Evolutionary conservation across 169 alveolate species (phyloP).

Genomic region (Babesia divergens): DNA sequence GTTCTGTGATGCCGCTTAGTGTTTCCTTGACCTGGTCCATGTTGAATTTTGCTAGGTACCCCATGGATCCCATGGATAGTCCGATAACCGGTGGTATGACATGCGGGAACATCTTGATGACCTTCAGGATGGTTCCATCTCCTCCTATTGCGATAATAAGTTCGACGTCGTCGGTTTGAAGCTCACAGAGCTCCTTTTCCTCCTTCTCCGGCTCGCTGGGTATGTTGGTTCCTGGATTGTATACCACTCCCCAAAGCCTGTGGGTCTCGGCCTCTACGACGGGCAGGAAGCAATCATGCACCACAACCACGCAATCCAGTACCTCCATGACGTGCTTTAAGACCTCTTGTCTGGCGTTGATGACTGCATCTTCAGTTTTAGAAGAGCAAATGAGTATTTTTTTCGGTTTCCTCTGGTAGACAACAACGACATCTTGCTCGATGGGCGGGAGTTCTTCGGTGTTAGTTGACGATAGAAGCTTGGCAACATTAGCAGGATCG

Average conservation of each 20-base stretch:
- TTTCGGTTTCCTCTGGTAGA: slow-evolving; percentile 37
- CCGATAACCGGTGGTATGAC: slow-evolving; percentile 82
- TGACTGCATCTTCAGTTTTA: slow-evolving; percentile 22
- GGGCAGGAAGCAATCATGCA: slow-evolving; percentile 42
- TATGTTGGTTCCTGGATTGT: slow-evolving; percentile 5
- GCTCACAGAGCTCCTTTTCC: not conserved
- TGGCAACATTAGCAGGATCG: slow-evolving; percentile 5
- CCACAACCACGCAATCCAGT: slow-evolving; percentile 20
- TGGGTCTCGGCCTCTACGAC: slow-evolving; percentile 38
- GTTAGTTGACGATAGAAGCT: not conserved
- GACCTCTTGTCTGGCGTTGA: slow-evolving; percentile 4
- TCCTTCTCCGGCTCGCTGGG: not conserved
- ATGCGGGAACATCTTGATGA: slow-evolving; percentile 78
- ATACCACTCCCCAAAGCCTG: slow-evolving; percentile 53
- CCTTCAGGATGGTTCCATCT: slow-evolving; percentile 92
- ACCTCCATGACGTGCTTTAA: slow-evolving; percentile 17
- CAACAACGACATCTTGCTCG: slow-evolving; percentile 18
- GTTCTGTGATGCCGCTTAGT: slow-evolving; percentile 4
- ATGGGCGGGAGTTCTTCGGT: not conserved
- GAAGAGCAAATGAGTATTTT: slow-evolving; percentile 47
- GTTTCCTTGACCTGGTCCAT: slow-evolving; percentile 51
- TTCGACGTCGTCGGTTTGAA: slow-evolving; percentile 66
- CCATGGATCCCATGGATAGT: slow-evolving; percentile 80
- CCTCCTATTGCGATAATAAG: slow-evolving; percentile 90
- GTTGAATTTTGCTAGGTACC: slow-evolving; percentile 78